phyloP scores from a whole-genome alignment of 108 stramenopile genomes.

The Epithemia pelagica region DNA sequence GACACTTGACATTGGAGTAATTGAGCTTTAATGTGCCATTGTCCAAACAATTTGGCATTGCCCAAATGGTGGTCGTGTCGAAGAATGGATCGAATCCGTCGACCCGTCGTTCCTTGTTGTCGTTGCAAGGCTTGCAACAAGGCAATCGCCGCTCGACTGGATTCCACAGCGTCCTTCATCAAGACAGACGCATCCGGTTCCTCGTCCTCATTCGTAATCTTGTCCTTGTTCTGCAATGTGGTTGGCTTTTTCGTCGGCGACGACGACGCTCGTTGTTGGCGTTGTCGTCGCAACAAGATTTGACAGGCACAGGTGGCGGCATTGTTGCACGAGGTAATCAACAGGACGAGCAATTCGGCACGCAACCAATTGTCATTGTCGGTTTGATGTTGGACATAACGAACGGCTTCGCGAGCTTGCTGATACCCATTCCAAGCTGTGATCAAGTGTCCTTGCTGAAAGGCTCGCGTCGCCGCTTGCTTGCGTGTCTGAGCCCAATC shows the following conservation, averaged over 20 bases:
- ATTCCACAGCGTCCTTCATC: constrained; percentile 46
- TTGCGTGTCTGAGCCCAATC: constrained; percentile 48
- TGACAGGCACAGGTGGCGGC: constrained; percentile 35
- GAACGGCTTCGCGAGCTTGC: constrained; percentile 61
- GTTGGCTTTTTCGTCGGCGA: background rate
- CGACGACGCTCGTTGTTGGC: constrained; percentile 2
- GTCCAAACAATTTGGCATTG: constrained; percentile 71
- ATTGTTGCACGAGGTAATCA: constrained; percentile 82
- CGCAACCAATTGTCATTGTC: constrained; percentile 53
- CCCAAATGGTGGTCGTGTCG: constrained; percentile 23
- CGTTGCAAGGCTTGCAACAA: constrained; percentile 57
- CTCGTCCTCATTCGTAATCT: background rate
- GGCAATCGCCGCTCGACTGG: constrained; percentile 53
- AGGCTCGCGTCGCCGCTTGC: constrained; percentile 32
- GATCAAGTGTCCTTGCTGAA: constrained; percentile 41
- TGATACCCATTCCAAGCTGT: constrained; percentile 48
- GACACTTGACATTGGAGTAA: background rate
- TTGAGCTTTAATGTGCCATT: constrained; percentile 57
- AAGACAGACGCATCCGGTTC: background rate
- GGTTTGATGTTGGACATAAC: constrained; percentile 64
- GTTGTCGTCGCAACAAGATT: constrained; percentile 43
- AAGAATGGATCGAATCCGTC: constrained; percentile 50
- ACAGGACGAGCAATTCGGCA: constrained; percentile 63
- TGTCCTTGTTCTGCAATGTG: background rate
- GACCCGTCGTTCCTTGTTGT: constrained; percentile 28